A percentile compares a stretch with the other conserved stretches of the same genome.
These are phyloP conservation scores for Chrysoporthe austroafricana DNA, from an alignment of 2,329 filamentous ascomycete genomes.

Conservation along the genomic window DNA sequence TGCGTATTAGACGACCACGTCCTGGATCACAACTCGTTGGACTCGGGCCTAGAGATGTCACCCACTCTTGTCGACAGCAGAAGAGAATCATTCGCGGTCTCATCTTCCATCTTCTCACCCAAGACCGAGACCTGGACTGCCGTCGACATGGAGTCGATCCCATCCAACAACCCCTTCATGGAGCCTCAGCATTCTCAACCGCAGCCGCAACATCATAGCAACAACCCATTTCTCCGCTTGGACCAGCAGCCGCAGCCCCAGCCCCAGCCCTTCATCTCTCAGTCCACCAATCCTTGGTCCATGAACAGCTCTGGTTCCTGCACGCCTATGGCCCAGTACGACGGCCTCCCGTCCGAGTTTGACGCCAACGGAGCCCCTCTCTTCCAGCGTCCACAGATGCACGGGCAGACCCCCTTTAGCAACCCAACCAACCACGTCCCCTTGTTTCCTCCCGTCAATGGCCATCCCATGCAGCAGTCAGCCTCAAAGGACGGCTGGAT, in stretches of 20 bases:
- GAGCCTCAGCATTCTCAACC: constrained; percentile 43
- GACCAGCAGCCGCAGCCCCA: constrained; percentile 54
- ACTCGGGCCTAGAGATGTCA: constrained; percentile 66
- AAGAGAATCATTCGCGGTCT: constrained; percentile 65
- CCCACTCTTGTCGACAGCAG: constrained; percentile 65
- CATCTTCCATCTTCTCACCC: constrained; percentile 63
- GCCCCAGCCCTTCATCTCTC: constrained; percentile 39
- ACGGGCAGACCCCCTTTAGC: constrained; percentile 58
- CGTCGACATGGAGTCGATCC: constrained; percentile 66
- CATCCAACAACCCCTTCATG: constrained; percentile 67
- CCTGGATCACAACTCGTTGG: constrained; percentile 61
- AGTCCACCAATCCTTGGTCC: constrained; percentile 59
- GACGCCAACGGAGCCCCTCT: constrained; percentile 54
- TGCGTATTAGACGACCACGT: constrained; percentile 64
- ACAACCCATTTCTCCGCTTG: constrained; percentile 70
- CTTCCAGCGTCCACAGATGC: constrained; percentile 56
- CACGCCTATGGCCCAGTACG: constrained; percentile 74
- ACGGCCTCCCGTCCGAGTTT: constrained; percentile 62
- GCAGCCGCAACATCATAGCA: constrained; percentile 44
- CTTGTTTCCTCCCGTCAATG: constrained; percentile 56
- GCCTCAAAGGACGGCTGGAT: constrained; percentile 62
- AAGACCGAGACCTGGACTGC: constrained; percentile 68
- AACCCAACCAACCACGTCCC: constrained; percentile 54
- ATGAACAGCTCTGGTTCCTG: constrained; percentile 71
- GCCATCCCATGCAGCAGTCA: constrained; percentile 56